Evolutionary conservation across 192 early-diverging fungal species (phyloP), one percentile per base, ranked within the genome.

Genomic region (Backusella sp.): DNA sequence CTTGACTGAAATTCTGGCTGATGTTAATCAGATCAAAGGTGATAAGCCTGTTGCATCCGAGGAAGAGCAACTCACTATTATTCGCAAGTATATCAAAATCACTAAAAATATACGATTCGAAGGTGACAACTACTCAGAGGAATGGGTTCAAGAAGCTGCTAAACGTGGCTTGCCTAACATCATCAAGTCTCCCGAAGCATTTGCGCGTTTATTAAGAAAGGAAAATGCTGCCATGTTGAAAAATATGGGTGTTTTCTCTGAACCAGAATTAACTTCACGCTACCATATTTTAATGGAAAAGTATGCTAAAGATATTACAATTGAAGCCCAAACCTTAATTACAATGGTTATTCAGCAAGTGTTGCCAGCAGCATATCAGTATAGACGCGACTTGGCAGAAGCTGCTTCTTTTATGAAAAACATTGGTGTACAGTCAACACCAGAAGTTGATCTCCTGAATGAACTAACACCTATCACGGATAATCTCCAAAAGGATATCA

Each of bases 131-230:
- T 99, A 99, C 90, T 96, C 96, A 49, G 92, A 94, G 68, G 94
- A 91, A 66, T 99, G 97, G 97, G 89, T 91, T 39, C 79, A 86
- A 34, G 97, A 98, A 88, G 97, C 97, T 52, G 94, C 90, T 81
- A 91, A 89, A 83, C 95, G 97, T 81, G 96, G 97, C 9, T 87
- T 99, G 77, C 97, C 95, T 84, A 99, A 97, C 90, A 97, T 99
- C 89, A 90, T 87, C 82, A 88, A 90, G 39, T 91, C 90, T 81
- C 93, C 94, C 56, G 95, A 91, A 79, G 97, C 97, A 56, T 98
- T 96, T 90, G 83, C 88, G 59, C 89, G 93, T 79, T 87, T 99
- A 69, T 77, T 94, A 72, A 88, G 90, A 70, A 84, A 90, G 36
- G 79, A 83, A 76, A 91, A 97, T 87, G 73, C 85, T 59, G 82